Evolutionary conservation across 345 rosid genomes (phyloP).

Genomic region (Jatropha curcas): DNA sequence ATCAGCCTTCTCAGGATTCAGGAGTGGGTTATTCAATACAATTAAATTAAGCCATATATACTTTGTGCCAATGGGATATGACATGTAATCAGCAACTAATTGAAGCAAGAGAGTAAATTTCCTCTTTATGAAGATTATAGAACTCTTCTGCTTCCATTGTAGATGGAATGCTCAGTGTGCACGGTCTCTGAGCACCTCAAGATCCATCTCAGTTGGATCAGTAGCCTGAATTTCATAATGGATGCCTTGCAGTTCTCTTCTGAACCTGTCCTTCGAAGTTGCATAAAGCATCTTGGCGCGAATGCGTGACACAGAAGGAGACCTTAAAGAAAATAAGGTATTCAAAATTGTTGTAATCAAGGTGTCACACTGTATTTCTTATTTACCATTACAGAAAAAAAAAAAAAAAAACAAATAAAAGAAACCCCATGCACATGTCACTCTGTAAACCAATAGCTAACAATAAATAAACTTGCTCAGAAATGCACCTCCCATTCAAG

Average conservation of each 20-base stretch:
- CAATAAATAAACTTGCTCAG: neutral
- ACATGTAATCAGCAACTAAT: constrained; percentile 19
- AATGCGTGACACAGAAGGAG: constrained; percentile 22
- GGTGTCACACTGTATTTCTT: neutral
- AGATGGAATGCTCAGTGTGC: constrained; percentile 9
- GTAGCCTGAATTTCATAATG: constrained; percentile 32
- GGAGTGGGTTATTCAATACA: constrained; percentile 34
- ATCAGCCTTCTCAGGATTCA: constrained; percentile 51
- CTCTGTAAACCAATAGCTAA: neutral
- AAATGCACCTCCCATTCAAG: neutral
- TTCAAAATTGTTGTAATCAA: neutral
- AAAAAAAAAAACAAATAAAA: neutral
- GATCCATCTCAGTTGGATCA: constrained; percentile 29
- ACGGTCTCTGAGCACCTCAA: constrained; percentile 27
- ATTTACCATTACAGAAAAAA: neutral
- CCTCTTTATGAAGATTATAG: too few species aligned
- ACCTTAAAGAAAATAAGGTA: constrained; percentile 12
- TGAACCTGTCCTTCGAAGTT: constrained; percentile 26
- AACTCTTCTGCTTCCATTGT: neutral
- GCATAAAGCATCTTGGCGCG: constrained; percentile 30
- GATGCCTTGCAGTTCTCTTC: constrained; percentile 26
- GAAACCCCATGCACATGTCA: neutral
- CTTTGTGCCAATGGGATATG: constrained; percentile 1
- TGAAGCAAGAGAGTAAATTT: constrained; percentile 5
- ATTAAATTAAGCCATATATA: constrained; percentile 9